Percentiles rank a stretch among this genome's conserved stretches.
phyloP scores from a whole-genome alignment of 495 filamentous ascomycete genomes.

The Annulohypoxylon nitens region DNA sequence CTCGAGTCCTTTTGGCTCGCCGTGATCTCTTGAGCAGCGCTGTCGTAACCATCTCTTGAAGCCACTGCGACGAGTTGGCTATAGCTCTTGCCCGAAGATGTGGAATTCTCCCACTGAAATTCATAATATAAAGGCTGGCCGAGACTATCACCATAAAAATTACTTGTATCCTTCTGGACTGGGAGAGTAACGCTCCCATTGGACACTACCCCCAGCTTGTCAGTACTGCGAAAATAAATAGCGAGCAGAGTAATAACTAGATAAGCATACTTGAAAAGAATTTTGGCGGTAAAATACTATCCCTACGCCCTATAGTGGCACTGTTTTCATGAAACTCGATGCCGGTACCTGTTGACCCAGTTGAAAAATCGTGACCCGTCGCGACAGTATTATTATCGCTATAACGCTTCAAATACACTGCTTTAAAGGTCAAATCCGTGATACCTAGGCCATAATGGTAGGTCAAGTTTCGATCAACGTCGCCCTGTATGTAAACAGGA shows the following conservation, averaged over 20 bases:
- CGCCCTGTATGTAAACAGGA: conserved; percentile 11
- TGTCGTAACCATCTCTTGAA: neutral
- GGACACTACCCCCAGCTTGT: conserved; percentile 19
- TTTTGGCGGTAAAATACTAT: conserved; percentile 7
- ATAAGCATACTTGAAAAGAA: conserved; percentile 24
- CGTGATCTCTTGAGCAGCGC: neutral
- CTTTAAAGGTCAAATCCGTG: conserved; percentile 17
- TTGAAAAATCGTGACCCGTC: conserved; percentile 2
- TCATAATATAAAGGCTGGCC: conserved; percentile 35
- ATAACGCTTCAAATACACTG: conserved; percentile 28
- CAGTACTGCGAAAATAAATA: conserved; percentile 1
- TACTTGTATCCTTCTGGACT: neutral
- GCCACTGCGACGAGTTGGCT: conserved; percentile 33
- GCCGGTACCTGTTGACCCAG: neutral
- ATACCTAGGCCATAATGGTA: conserved; percentile 16
- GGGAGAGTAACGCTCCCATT: conserved; percentile 19
- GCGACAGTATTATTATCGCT: conserved; percentile 17
- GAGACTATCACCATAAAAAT: conserved; percentile 12
- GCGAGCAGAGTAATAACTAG: neutral
- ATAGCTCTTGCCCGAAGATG: conserved; percentile 26
- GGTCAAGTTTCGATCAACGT: neutral
- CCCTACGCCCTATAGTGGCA: neutral
- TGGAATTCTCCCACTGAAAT: conserved; percentile 36
- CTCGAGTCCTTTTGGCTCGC: neutral
- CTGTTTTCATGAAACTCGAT: neutral